Conservation (phyloP, 768 basidiomycete genomes). For the Russula griseocarnosa region DNA sequence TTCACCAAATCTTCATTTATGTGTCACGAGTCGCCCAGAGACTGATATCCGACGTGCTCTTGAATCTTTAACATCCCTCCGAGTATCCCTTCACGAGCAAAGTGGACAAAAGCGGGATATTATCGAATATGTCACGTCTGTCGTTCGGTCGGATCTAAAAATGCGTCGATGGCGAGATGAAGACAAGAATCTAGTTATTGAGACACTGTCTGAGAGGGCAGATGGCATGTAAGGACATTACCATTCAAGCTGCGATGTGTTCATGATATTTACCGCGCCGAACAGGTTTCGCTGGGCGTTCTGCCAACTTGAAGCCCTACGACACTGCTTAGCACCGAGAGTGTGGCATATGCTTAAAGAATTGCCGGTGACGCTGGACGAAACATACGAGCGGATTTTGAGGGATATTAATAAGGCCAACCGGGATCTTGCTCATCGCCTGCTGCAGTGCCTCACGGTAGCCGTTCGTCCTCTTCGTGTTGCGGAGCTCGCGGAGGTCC, state of each 20-base stretch:
- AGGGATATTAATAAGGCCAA: conserved; percentile 2
- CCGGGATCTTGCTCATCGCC: not conserved
- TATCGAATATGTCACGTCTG: not conserved
- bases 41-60: not conserved
- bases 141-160: not conserved
- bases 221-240: not conserved
- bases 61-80: not conserved
- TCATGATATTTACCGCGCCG: not conserved
- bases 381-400: not conserved
- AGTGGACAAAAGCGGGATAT: conserved; percentile 2
- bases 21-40: conserved; percentile 3
- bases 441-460: not conserved
- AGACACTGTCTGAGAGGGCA: conserved; percentile 2
- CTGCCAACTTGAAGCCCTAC: not conserved
- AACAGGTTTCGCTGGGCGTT: not conserved
- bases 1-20: not conserved
- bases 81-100: not conserved
- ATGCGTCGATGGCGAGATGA: not conserved
- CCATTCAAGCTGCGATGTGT: too few relatives aligned
- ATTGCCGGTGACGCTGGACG: not conserved
- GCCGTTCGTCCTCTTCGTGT: conserved; percentile 1
- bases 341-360: not conserved
- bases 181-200: not conserved
- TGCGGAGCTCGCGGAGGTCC: not conserved
- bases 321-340: not conserved